Evolutionary conservation across 1,139 yeast species (phyloP), one percentile per base, ranked within the genome.

Genomic region (Sugiyamaella xylanicola): DNA sequence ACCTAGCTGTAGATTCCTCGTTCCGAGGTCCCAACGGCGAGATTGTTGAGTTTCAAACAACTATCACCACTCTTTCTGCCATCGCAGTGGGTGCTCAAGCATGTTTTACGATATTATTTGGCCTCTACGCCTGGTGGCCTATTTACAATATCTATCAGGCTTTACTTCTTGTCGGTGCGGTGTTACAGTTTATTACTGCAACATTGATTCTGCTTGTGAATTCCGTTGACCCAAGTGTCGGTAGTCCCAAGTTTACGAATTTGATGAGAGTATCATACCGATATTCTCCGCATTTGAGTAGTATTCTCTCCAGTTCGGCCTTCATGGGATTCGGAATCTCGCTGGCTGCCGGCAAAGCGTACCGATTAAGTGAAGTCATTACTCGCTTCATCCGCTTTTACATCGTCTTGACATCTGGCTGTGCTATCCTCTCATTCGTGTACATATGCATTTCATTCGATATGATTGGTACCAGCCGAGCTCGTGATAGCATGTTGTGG

Each of bases 241-340:
- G 44, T 16, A 41, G 41, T 20, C 44, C 35, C 13, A 37, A 29
- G 15, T 43, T 43, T 29, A 43, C 48, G 4, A 48, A 36, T 37
- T 25, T 46, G 3, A 36, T 49, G 44, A 35, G 36, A 25, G 55
- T 51, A 4, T 16, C 58, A 21, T 54, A 55, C 37, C 44, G 58
- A 35, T 60, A 62, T 19, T 61, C 59, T 51, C 62, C 63, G 7
- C 62, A 63, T 53, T 50, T 62, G 41, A 63, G 66, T n/a, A 44
- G 61, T 32, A 45, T 64, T 7, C 36, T 61, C 4, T 54, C 61
- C 1, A 62, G 61, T 35, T 22, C 62, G 8, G 62, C 67, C 1
- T 61, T 68, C 27, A 52, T 67, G 19, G 72, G 72, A 4, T 43
- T 67, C 17, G 63, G 59, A 4, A 51, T 67, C 9, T 60, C 66